A percentile compares a stretch with the other conserved stretches of the same genome.
Evolutionary conservation across 345 rosid genomes (phyloP).

Genomic region (Physaria fendleri): DNA sequence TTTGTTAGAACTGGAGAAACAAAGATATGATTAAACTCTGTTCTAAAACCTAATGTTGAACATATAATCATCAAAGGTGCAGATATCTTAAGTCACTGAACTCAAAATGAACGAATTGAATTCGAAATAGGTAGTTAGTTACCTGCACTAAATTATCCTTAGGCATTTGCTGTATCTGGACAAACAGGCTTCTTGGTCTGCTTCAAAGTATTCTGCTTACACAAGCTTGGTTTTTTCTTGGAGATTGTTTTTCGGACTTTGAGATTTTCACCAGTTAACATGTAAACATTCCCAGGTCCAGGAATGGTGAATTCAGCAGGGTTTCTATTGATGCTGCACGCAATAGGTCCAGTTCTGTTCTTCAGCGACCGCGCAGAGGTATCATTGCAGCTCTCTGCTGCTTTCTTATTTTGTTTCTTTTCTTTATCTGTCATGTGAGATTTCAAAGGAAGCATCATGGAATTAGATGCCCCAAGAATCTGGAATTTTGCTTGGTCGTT

Average conservation of each 20-base stretch:
- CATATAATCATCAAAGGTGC: neutral
- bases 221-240: conserved; percentile 16
- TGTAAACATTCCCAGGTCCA: conserved; percentile 58
- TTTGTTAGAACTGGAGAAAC: conserved; percentile 1
- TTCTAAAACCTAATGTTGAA: neutral
- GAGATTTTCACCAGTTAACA: conserved; percentile 53
- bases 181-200: conserved; percentile 6
- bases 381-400: conserved; percentile 17
- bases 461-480: conserved; percentile 37
- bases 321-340: conserved; percentile 65
- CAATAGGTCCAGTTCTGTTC: conserved; percentile 33
- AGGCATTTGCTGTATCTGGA: conserved; percentile 15
- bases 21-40: neutral
- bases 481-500: conserved; percentile 39
- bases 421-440: conserved; percentile 32
- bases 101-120: too few relatives aligned
- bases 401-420: conserved; percentile 32
- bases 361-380: conserved; percentile 25
- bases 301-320: conserved; percentile 88
- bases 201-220: conserved; percentile 15
- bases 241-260: conserved; percentile 23
- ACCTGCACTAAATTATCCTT: conserved; percentile 25
- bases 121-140: too few relatives aligned
- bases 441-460: conserved; percentile 39
- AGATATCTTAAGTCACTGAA: neutral